Evolutionary conservation across 805 yeast species (phyloP), one percentile per base, ranked within the genome.

Genomic region (Ogataea kodamae): DNA sequence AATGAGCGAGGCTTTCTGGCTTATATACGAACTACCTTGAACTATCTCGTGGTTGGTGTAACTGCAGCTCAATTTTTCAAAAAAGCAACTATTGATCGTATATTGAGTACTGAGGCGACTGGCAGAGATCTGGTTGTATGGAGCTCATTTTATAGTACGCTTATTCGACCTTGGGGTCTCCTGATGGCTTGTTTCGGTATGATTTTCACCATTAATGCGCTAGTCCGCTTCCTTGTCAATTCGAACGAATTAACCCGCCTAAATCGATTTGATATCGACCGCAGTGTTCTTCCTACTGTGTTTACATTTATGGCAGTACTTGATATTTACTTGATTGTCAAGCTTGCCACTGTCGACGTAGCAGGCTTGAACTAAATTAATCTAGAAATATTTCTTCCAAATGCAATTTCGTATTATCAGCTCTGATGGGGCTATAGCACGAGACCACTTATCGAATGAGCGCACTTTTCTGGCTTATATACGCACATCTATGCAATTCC

Each of bases 371-470:
- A n/a, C 12, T n/a, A 25, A 32, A 17, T 10, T 12, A 24, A 31
- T 24, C 20, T 10, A 25, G 22, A 29, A 13, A 7, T 11, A n/a
- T 22, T 22, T 29, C 10, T 5, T 8, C 18, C 13, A 12, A n/a
- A 35, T 29, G 33, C 22, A 16, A 5, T 12, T 14, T 18, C 18
- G 27, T 8, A 13, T 28, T 5, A 6, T 35, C 9, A 24, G 33
- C n/a, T 22, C 29, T 6, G 64, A 64, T 23, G 74, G 72, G 0
- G 57, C 74, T 0, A 71, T 66, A 9, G 77, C 78, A 1, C 59
- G 81, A 50, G 80, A 74, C 47, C 78, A 74, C 45, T 40, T 77
- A 60, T 78, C 84, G 6, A 76, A 76, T 44, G 83, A 78, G 44
- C 57, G 84, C 40, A 77, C 83, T 1, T 67, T 70, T 22, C 52